Conservation (phyloP, 1,284 basidiomycete genomes). For the Fomitiporia mediterranea region DNA sequence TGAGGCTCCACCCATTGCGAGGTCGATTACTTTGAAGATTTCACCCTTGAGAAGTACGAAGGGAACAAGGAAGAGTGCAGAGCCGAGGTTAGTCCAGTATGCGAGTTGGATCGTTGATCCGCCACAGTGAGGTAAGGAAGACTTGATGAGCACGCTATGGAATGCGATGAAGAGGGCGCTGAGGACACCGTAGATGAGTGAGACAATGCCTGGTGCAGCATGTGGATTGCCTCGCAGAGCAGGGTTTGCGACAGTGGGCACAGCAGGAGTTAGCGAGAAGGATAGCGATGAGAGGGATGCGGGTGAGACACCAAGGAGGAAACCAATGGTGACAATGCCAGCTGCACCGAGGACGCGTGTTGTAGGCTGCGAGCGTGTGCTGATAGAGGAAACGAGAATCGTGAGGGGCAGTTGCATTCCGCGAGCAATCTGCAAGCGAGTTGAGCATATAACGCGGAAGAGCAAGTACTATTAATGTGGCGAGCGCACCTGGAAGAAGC, state of each 20-base stretch:
- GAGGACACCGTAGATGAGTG: slow-evolving; percentile 62
- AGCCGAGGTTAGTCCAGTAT: slow-evolving; percentile 72
- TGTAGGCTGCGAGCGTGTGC: slow-evolving; percentile 45
- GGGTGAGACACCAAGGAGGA: slow-evolving; percentile 59
- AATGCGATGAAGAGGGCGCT: slow-evolving; percentile 70
- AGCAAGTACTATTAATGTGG: neutral
- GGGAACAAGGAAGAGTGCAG: slow-evolving; percentile 56
- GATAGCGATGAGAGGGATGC: slow-evolving; percentile 28
- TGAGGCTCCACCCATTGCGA: slow-evolving; percentile 23
- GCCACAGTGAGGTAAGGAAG: slow-evolving; percentile 58
- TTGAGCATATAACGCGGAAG: too few relatives aligned
- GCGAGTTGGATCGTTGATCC: slow-evolving; percentile 68
- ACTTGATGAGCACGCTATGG: slow-evolving; percentile 70
- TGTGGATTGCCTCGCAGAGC: slow-evolving; percentile 8
- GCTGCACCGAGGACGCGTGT: slow-evolving; percentile 49
- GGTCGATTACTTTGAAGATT: slow-evolving; percentile 35
- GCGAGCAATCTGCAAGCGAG: slow-evolving; percentile 70
- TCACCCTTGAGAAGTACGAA: slow-evolving; percentile 58
- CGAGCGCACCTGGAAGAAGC: slow-evolving; percentile 61
- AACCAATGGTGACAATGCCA: slow-evolving; percentile 53
- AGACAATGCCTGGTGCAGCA: slow-evolving; percentile 46
- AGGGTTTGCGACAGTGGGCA: slow-evolving; percentile 17
- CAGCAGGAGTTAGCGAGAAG: slow-evolving; percentile 24
- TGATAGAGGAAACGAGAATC: slow-evolving; percentile 53
- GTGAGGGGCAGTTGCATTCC: slow-evolving; percentile 77